These are phyloP conservation scores for Lactuca sativa DNA, from an alignment of 129 eudicot species.

Conservation along the genomic window DNA sequence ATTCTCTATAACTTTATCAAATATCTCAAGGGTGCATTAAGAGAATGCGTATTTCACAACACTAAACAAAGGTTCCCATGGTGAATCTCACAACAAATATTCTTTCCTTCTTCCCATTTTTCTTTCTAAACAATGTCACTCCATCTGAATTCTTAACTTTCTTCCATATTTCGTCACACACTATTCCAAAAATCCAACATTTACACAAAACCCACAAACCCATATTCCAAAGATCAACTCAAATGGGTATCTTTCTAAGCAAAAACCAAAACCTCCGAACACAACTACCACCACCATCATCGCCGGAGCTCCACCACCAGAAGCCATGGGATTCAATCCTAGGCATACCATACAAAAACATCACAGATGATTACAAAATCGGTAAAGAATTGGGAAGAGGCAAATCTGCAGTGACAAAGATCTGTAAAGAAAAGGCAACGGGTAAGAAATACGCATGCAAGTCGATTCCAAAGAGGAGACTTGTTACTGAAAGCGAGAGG, in stretches of 20 bases:
- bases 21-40: too few species aligned
- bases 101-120: conserved; percentile 6
- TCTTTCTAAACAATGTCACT: conserved; percentile 12
- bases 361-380: conserved; percentile 42
- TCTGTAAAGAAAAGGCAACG: conserved; percentile 50
- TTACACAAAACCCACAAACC: neutral
- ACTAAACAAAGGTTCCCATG: neutral
- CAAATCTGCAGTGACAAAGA: conserved; percentile 64
- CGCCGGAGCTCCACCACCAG: conserved; percentile 11
- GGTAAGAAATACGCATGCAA: conserved; percentile 77
- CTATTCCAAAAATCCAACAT: conserved; percentile 1
- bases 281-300: conserved; percentile 13
- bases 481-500: conserved; percentile 62
- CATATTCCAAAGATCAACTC: neutral
- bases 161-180: neutral
- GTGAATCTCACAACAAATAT: conserved; percentile 13
- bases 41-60: neutral
- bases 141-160: conserved; percentile 14
- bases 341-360: conserved; percentile 40
- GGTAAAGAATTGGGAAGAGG: conserved; percentile 70
- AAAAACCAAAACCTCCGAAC: conserved; percentile 21
- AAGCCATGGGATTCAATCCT: conserved; percentile 48
- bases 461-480: conserved; percentile 60
- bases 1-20: too few species aligned
- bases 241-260: conserved; percentile 50